Evolutionary conservation across 306 rosid species (phyloP).

Genomic region (Pyrus betulifolia): DNA sequence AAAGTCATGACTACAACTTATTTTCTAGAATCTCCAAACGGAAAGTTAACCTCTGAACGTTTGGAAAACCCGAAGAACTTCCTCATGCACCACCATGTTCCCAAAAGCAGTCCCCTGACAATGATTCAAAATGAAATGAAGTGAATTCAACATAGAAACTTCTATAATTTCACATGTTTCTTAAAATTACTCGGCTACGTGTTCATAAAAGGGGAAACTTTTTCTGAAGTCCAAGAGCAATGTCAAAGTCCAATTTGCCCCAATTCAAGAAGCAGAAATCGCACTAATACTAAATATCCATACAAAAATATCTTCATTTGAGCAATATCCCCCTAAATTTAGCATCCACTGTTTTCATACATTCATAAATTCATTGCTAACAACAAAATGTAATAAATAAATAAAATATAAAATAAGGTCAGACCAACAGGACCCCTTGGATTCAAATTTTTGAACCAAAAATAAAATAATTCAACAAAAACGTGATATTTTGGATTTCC

Average conservation of each 20-base stretch:
- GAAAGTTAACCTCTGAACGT: too few relatives aligned
- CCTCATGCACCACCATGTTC: too few relatives aligned
- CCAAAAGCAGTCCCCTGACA: background rate
- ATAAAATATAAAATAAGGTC: too few relatives aligned
- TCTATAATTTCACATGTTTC: background rate
- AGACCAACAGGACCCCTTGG: background rate
- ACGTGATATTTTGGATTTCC: background rate
- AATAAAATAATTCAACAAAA: background rate
- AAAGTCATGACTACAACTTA: too few relatives aligned
- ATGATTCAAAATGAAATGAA: background rate
- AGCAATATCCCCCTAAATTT: too few relatives aligned
- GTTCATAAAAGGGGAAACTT: too few relatives aligned
- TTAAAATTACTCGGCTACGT: background rate
- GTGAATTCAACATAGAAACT: slow-evolving; percentile 1
- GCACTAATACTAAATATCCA: background rate
- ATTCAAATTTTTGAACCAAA: background rate
- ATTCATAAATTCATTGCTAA: background rate
- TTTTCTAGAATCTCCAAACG: too few relatives aligned
- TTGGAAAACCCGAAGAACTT: too few relatives aligned
- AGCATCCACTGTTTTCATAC: background rate
- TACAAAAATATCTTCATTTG: background rate
- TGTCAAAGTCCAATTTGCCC: background rate
- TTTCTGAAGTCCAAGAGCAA: background rate
- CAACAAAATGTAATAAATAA: background rate
- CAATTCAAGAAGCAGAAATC: background rate